Base-by-base conservation (phyloP, 2,329 filamentous ascomycete genomes). In the Alternaria arbusti region DNA sequence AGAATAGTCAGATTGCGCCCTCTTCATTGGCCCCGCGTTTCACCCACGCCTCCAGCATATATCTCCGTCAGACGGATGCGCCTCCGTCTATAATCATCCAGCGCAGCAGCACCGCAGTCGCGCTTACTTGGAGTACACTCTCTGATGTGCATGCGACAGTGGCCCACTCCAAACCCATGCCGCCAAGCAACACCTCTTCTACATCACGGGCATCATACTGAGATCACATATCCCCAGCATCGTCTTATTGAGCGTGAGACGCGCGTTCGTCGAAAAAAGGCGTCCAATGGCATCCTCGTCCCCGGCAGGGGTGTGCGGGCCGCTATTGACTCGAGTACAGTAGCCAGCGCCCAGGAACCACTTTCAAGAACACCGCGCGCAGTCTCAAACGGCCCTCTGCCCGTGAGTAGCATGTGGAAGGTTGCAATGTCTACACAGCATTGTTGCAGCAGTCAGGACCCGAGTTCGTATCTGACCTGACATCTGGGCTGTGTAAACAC, bases 21-120 rank as follows among this genome's bases (percentile, higher is more conserved):
- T 22, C 32, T 56, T 57, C 36, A 70, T 69, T 67, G 60, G 69
- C 58, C 49, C 49, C 57, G 20, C 11, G 61, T 70, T 70, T 66
- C 57, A 63, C 66, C 54, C 25, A 55, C 52, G 26, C 54, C 51
- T 46, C 63, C 20, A 28, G 40, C 20, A 22, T 40, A 36, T 46
- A 54, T 58, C 40, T 54, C 50, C 46, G 54, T 30, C 43, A 32
- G 30, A 22, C 26, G 25, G 13, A 17, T 20, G 22, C 47, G 46
- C 59, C 54, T 25, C 44, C 28, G 36, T 28, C n/a, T 23, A 55
- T 28, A 5, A 56, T 22, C 13, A 45, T 45, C 44, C 55, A 22
- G 9, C 13, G 15, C 54, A 43, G 51, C 30, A 28, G 13, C 45
- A 40, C 45, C 20, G 30, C 47, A 17, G 12, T 40, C 49, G 25